These are phyloP conservation scores for Suhomyces sp. DNA, from an alignment of 805 yeast genomes.

Conservation along the genomic window DNA sequence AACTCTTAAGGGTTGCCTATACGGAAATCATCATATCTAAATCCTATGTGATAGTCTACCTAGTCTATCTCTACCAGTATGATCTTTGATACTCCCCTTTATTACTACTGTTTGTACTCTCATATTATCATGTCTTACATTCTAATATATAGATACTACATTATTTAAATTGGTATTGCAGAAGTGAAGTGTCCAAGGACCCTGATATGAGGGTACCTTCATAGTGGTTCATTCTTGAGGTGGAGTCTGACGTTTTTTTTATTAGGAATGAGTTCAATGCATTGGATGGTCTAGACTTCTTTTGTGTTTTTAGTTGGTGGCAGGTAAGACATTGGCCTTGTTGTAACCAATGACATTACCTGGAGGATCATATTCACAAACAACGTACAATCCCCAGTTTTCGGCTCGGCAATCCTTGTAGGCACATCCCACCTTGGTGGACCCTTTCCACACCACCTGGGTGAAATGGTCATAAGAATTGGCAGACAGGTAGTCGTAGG, in stretches of 20 bases:
- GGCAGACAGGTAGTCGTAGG: constrained; percentile 24
- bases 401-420: constrained; percentile 31
- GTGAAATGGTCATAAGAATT: constrained; percentile 32
- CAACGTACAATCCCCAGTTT: constrained; percentile 33
- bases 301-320: background rate
- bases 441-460: constrained; percentile 30
- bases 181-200: constrained; percentile 3
- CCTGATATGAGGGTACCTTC: background rate
- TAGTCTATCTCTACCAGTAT: too few species aligned
- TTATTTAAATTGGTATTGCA: constrained; percentile 2
- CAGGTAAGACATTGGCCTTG: constrained; percentile 29
- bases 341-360: constrained; percentile 36
- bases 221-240: too few species aligned
- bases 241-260: too few species aligned
- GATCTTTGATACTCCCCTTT: too few species aligned
- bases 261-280: too few species aligned
- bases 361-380: constrained; percentile 35
- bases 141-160: too few species aligned
- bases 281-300: background rate
- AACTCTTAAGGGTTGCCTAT: background rate
- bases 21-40: background rate
- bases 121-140: too few species aligned
- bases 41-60: too few species aligned
- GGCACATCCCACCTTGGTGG: constrained; percentile 32
- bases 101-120: too few species aligned